Evolutionary conservation across 352 stramenopile species (phyloP).

Genomic region (Phytophthora ramorum): DNA sequence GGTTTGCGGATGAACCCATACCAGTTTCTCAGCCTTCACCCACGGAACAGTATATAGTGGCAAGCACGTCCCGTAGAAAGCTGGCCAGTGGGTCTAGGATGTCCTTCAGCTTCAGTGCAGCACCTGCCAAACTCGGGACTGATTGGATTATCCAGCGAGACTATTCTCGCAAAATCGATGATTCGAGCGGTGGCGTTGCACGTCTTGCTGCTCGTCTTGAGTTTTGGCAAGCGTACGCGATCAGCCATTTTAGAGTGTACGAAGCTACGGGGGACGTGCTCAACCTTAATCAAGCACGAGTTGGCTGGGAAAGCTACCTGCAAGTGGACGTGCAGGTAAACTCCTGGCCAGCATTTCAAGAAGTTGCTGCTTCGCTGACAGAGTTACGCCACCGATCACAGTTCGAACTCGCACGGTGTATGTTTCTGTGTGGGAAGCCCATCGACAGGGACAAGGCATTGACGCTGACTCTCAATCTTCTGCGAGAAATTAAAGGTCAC

Average conservation of each 20-base stretch:
- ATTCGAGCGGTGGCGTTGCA: constrained; percentile 5
- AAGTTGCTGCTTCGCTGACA: constrained; percentile 9
- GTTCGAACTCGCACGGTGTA: constrained; percentile 45
- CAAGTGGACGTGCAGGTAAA: constrained; percentile 15
- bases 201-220: constrained; percentile 30
- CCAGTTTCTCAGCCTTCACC: neutral
- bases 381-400: constrained; percentile 37
- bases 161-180: neutral
- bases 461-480: constrained; percentile 24
- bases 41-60: neutral
- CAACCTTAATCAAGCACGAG: constrained; percentile 48
- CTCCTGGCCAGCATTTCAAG: constrained; percentile 25
- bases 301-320: constrained; percentile 56
- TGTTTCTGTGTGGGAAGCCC: constrained; percentile 44
- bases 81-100: constrained; percentile 42
- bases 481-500: constrained; percentile 10
- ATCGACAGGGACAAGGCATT: constrained; percentile 32
- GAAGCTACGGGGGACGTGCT: constrained; percentile 52
- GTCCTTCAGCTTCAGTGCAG: constrained; percentile 61
- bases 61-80: constrained; percentile 1
- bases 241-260: constrained; percentile 61
- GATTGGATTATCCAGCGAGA: constrained; percentile 37
- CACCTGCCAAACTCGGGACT: constrained; percentile 31
- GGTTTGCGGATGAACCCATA: constrained; percentile 21
- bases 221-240: constrained; percentile 68